phyloP scores from a whole-genome alignment of 345 rosid species.

The Ailanthus altissimus region DNA sequence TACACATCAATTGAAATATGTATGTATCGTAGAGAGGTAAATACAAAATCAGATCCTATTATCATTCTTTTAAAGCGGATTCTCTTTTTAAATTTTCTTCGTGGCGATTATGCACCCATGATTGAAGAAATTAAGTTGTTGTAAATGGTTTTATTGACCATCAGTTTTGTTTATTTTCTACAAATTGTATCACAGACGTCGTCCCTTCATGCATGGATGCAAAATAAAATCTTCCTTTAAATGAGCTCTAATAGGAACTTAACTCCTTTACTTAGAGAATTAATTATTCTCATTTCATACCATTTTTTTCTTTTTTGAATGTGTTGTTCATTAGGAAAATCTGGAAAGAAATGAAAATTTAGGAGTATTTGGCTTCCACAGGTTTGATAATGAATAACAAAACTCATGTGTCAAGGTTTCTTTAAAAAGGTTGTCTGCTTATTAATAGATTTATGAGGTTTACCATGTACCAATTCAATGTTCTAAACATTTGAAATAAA shows the following conservation, averaged over 20 bases:
- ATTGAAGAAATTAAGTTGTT: neutral
- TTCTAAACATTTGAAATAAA: neutral
- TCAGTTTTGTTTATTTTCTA: neutral
- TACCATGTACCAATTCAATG: neutral
- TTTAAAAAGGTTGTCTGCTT: neutral
- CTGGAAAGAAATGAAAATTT: neutral
- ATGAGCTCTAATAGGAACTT: neutral
- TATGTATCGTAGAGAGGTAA: slow-evolving; percentile 93
- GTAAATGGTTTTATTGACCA: neutral
- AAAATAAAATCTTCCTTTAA: neutral
- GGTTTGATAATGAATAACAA: neutral
- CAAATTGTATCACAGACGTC: neutral
- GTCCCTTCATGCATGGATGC: no score
- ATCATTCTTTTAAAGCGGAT: neutral
- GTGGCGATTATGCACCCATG: neutral
- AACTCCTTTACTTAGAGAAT: neutral
- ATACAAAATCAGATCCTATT: slow-evolving; percentile 5
- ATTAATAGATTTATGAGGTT: neutral
- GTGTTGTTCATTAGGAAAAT: neutral
- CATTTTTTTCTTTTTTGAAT: no score
- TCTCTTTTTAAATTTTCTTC: neutral
- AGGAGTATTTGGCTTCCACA: neutral
- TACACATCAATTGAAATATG: slow-evolving; percentile 73
- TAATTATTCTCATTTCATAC: neutral
- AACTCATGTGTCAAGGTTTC: neutral